Evolutionary conservation across 208 protist species (phyloP).

Genomic region (Naegleria fowleri): DNA sequence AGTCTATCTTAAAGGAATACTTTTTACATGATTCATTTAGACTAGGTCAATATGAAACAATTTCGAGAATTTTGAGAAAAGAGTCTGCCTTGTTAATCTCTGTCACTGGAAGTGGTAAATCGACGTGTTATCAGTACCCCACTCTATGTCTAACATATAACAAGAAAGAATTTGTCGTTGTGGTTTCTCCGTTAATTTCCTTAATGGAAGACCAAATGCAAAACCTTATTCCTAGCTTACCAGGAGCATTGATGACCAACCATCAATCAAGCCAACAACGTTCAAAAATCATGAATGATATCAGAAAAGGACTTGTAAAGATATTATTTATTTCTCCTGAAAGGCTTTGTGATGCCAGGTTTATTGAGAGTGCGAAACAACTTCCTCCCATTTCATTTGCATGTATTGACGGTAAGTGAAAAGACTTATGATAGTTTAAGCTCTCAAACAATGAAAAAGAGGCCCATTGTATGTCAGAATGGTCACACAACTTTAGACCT

Average conservation of each 20-base stretch:
- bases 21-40: constrained; percentile 46
- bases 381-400: constrained; percentile 43
- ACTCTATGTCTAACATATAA: constrained; percentile 33
- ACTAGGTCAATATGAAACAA: constrained; percentile 47
- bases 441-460: constrained; percentile 45
- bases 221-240: constrained; percentile 44
- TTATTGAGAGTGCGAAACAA: constrained; percentile 35
- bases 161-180: constrained; percentile 41
- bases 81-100: constrained; percentile 45
- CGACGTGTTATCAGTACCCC: constrained; percentile 55
- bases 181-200: constrained; percentile 59
- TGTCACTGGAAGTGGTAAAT: constrained; percentile 58
- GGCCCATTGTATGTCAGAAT: constrained; percentile 90
- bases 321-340: constrained; percentile 63
- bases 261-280: neutral
- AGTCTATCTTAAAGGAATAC: constrained; percentile 16
- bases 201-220: constrained; percentile 61
- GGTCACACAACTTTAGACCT: constrained; percentile 85
- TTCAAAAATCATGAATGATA: neutral
- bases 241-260: constrained; percentile 36
- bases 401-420: constrained; percentile 62
- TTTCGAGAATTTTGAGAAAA: constrained; percentile 40
- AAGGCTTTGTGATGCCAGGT: constrained; percentile 34
- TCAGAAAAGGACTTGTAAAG: constrained; percentile 15
- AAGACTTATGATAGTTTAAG: neutral